Conservation (phyloP, 2,329 filamentous ascomycete species). For the Akanthomyces dipterigenus region DNA sequence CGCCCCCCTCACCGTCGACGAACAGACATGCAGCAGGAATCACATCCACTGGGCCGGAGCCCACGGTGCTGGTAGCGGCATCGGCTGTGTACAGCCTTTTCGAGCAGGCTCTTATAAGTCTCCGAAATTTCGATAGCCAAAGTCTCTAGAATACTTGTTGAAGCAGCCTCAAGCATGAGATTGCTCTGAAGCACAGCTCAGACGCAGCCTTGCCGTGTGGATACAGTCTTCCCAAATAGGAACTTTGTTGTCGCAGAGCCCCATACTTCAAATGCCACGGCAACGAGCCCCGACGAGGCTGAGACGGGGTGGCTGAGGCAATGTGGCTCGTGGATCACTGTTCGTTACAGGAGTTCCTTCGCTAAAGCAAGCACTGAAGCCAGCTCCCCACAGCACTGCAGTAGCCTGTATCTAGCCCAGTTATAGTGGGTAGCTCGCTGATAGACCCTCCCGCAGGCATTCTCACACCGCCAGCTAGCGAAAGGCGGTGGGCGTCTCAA, state of each 20-base stretch:
- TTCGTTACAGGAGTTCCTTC: not conserved
- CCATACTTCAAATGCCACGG: slow-evolving; percentile 2
- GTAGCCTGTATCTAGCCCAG: not conserved
- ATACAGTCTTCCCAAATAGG: not conserved
- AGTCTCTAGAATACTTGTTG: too few species aligned
- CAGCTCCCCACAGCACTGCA: not conserved
- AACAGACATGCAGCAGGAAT: too few species aligned
- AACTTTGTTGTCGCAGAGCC: not conserved
- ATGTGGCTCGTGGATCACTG: not conserved
- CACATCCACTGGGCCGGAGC: too few species aligned
- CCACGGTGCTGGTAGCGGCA: too few species aligned
- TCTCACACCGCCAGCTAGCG: not conserved
- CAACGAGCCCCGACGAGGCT: not conserved
- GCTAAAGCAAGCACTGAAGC: slow-evolving; percentile 4
- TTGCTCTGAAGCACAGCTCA: too few species aligned
- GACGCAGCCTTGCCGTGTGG: not conserved
- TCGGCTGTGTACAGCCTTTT: too few species aligned
- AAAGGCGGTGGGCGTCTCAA: not conserved
- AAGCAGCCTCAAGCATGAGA: too few species aligned
- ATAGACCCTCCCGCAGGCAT: not conserved
- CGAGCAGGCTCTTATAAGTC: too few species aligned
- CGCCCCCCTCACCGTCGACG: too few species aligned
- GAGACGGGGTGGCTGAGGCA: not conserved
- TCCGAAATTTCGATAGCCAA: too few species aligned
- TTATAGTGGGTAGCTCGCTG: not conserved